Evolutionary conservation across 1,284 basidiomycete genomes (phyloP), one percentile per base, ranked within the genome.

Genomic region (Phlebopus sp.): DNA sequence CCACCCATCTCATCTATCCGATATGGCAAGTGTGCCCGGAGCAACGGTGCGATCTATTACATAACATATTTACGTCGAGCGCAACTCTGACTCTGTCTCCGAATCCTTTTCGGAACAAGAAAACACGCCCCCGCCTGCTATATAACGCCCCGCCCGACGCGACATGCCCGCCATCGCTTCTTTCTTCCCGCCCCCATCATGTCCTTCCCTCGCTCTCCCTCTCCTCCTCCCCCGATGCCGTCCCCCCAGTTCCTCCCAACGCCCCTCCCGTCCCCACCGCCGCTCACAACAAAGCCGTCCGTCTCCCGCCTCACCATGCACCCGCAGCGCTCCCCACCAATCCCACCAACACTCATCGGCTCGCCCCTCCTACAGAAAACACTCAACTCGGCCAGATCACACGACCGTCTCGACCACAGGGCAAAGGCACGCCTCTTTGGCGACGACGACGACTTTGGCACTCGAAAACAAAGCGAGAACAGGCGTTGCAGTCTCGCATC

Each of bases 191-290:
- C 15, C 25, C 32, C 17, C 29, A 19, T 19, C 44, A 64, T 65
- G 63, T 53, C 55, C 11, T 55, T 54, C 25, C 5, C 30, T 38
- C 47, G 42, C 27, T 46, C 46, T 5, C 42, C 37, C 2, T 53
- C 63, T 1, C 59, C 60, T 0, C 63, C 62, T 2, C 62, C 64
- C 0, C 64, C 64, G 0, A 32, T 64, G 41, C 62, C 60, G 0
- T 62, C 60, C 6, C 64, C 64, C 5, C 25, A 50, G 18, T 52
- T 63, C 39, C 29, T 59, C 14, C 53, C 58, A 3, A 41, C 25
- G 0, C 42, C 60, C 3, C 59, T 59, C 15, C 56, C 59, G 3
- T 51, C 54, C 0, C 62, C 56, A 0, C 62, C 53, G 3, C 47
- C 55, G 31, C 44, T 47, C 31, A 21, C 49, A 21, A 45, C 31